Evolutionary conservation across 208 protist species (phyloP).

Genomic region (Trypanosoma rangeli): DNA sequence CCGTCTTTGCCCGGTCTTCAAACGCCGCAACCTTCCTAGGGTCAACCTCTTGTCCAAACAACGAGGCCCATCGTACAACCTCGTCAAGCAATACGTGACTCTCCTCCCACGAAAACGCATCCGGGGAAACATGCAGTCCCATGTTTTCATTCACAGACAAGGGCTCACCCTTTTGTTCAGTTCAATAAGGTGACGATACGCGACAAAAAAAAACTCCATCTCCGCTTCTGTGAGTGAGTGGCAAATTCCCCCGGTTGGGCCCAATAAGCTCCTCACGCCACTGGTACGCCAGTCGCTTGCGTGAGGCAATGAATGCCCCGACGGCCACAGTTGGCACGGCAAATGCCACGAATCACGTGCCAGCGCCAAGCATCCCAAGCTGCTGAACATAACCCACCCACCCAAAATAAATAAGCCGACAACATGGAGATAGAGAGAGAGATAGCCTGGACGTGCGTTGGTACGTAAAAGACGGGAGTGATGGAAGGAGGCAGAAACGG

Average conservation of each 20-base stretch:
- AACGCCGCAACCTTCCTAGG: constrained; percentile 35
- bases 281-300: constrained; percentile 81
- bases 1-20: neutral
- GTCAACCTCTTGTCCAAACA: constrained; percentile 59
- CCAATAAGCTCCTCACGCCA: constrained; percentile 88
- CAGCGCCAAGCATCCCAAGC: constrained; percentile 62
- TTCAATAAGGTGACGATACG: constrained; percentile 35
- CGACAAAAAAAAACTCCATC: constrained; percentile 65
- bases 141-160: constrained; percentile 61
- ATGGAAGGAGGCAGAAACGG: too few species aligned
- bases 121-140: constrained; percentile 43
- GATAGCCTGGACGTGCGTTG: too few species aligned
- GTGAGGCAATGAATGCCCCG: constrained; percentile 70
- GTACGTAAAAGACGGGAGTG: too few species aligned
- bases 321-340: constrained; percentile 53
- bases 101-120: constrained; percentile 38
- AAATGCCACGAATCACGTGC: constrained; percentile 71
- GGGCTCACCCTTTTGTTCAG: constrained; percentile 23
- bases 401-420: neutral
- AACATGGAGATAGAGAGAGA: neutral
- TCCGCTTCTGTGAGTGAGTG: constrained; percentile 58
- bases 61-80: constrained; percentile 45
- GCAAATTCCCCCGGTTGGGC: constrained; percentile 52
- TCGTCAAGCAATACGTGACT: constrained; percentile 62
- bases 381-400: neutral